phyloP scores from a whole-genome alignment of 768 basidiomycete genomes.

The Panellus pusillus region DNA sequence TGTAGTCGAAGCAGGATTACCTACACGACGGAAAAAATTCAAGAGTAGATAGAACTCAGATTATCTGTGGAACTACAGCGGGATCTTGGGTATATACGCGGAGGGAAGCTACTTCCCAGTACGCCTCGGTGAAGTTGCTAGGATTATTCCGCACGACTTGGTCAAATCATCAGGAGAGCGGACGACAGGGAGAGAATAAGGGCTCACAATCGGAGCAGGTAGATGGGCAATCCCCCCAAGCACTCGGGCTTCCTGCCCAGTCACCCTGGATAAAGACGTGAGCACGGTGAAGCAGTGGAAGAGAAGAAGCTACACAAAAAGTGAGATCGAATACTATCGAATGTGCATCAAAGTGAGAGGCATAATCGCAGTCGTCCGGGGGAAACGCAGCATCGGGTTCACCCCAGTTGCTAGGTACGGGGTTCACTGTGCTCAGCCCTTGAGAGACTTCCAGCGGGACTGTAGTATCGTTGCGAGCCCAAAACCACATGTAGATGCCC shows the following conservation, averaged over 20 bases:
- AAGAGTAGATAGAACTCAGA: slow-evolving; percentile 40
- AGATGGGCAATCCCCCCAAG: slow-evolving; percentile 38
- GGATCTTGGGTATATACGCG: slow-evolving; percentile 46
- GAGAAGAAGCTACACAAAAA: slow-evolving; percentile 47
- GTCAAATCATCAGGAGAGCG: neutral
- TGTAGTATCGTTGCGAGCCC: slow-evolving; percentile 44
- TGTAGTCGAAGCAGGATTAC: slow-evolving; percentile 87
- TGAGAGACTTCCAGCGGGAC: slow-evolving; percentile 44
- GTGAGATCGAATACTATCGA: slow-evolving; percentile 58
- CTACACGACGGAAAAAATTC: slow-evolving; percentile 53
- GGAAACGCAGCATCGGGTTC: slow-evolving; percentile 51
- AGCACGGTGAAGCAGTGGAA: slow-evolving; percentile 1
- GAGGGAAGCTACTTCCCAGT: slow-evolving; percentile 68
- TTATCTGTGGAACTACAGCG: neutral
- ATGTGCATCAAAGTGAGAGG: slow-evolving; percentile 52
- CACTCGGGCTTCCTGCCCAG: slow-evolving; percentile 49
- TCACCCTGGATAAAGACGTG: slow-evolving; percentile 41
- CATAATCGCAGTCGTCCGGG: slow-evolving; percentile 48
- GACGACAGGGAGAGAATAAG: neutral
- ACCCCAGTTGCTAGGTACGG: slow-evolving; percentile 37
- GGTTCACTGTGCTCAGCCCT: slow-evolving; percentile 17
- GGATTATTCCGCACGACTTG: slow-evolving; percentile 61
- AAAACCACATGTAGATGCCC: slow-evolving; percentile 63
- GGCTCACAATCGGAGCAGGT: slow-evolving; percentile 49
- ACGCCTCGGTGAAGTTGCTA: slow-evolving; percentile 56